Conservation (phyloP, 1,284 basidiomycete species). For the Sanguinoderma infundibulare region DNA sequence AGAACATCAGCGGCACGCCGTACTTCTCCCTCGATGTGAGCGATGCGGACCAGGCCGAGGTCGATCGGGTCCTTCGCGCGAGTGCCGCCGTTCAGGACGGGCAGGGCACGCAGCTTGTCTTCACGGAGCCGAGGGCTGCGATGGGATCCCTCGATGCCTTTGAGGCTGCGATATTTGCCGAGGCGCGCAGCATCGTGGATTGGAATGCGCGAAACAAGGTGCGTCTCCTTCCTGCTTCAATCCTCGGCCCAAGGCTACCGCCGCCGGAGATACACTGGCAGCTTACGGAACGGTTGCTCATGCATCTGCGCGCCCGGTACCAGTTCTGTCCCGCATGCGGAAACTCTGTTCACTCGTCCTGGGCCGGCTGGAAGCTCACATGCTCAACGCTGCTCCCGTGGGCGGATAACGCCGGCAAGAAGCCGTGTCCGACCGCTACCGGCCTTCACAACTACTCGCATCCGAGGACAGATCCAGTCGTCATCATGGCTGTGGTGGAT, state of each 20-base stretch:
- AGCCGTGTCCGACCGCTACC: conserved; percentile 73
- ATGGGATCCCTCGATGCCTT: conserved; percentile 57
- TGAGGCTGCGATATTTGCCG: conserved; percentile 77
- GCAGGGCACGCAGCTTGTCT: conserved; percentile 51
- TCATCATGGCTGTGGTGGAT: conserved; percentile 90
- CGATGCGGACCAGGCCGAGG: conserved; percentile 48
- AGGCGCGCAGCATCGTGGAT: conserved; percentile 81
- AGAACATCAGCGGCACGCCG: conserved; percentile 71
- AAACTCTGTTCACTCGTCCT: conserved; percentile 81
- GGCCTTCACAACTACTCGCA: conserved; percentile 91
- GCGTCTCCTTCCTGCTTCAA: conserved; percentile 14
- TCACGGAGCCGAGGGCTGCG: conserved; percentile 71
- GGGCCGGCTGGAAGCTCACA: conserved; percentile 95
- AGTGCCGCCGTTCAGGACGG: conserved; percentile 32
- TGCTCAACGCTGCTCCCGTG: conserved; percentile 80
- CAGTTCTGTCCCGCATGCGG: conserved; percentile 93
- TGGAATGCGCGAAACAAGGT: conserved; percentile 91
- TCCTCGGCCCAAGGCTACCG: background rate
- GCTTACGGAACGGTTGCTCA: conserved; percentile 7
- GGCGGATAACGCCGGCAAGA: conserved; percentile 61
- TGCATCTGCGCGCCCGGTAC: conserved; percentile 4
- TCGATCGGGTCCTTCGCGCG: conserved; percentile 52
- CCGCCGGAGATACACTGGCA: conserved; percentile 5
- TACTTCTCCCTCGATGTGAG: conserved; percentile 83
- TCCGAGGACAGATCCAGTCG: conserved; percentile 88